Evolutionary conservation across 805 yeast species (phyloP).

Genomic region (Candida railenensis): DNA sequence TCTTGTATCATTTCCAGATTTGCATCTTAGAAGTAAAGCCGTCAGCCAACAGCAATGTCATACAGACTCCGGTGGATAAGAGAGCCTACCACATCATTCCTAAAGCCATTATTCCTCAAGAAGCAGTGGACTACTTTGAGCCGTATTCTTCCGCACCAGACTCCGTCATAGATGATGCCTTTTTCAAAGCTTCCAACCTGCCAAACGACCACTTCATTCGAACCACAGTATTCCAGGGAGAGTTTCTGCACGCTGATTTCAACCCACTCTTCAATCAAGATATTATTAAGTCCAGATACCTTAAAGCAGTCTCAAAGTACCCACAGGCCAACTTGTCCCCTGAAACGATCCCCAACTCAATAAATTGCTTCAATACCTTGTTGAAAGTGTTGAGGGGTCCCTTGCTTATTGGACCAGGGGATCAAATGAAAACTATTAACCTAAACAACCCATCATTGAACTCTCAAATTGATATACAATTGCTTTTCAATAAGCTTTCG

Average conservation of each 20-base stretch:
- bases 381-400: conserved; percentile 70
- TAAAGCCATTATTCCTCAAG: conserved; percentile 16
- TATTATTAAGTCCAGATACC: conserved; percentile 52
- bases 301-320: conserved; percentile 30
- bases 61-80: conserved; percentile 20
- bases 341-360: conserved; percentile 48
- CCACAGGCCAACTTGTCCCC: conserved; percentile 23
- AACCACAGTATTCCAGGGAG: conserved; percentile 52
- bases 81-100: conserved; percentile 37
- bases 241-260: conserved; percentile 47
- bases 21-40: conserved; percentile 22
- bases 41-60: conserved; percentile 11
- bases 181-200: conserved; percentile 24
- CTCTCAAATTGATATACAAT: conserved; percentile 53
- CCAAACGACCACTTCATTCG: conserved; percentile 36
- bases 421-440: conserved; percentile 55
- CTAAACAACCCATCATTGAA: conserved; percentile 51
- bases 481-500: conserved; percentile 47
- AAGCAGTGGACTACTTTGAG: background rate
- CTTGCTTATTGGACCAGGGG: conserved; percentile 40
- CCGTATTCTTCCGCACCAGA: background rate
- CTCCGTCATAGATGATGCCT: conserved; percentile 12
- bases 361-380: conserved; percentile 60
- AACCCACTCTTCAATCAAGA: conserved; percentile 44
- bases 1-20: conserved; percentile 30